Evolutionary conservation across 805 yeast genomes (phyloP).

Genomic region (Dipodascus albidus): DNA sequence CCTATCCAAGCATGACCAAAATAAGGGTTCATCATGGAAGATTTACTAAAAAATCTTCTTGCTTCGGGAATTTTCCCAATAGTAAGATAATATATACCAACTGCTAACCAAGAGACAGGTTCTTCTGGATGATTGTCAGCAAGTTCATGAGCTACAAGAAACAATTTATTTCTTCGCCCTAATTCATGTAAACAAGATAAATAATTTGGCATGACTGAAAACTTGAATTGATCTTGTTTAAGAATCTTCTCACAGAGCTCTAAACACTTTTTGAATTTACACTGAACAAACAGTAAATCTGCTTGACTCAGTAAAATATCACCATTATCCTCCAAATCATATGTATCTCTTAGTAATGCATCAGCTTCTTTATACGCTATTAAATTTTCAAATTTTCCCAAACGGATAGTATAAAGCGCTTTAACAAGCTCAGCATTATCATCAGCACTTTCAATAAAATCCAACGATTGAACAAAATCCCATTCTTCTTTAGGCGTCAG

Average conservation of each 20-base stretch:
- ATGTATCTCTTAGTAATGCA: slow-evolving; percentile 54
- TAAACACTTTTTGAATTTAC: slow-evolving; percentile 68
- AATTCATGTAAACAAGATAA: slow-evolving; percentile 77
- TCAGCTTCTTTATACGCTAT: slow-evolving; percentile 55
- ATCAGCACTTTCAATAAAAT: slow-evolving; percentile 51
- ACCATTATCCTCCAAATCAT: slow-evolving; percentile 52
- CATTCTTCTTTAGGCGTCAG: slow-evolving; percentile 81
- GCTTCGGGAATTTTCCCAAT: slow-evolving; percentile 70
- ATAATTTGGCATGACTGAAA: slow-evolving; percentile 63
- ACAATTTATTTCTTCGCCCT: slow-evolving; percentile 71
- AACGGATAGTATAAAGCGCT: slow-evolving; percentile 59
- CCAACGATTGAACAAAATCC: slow-evolving; percentile 54
- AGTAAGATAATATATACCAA: slow-evolving; percentile 79
- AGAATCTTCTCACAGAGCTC: slow-evolving; percentile 51
- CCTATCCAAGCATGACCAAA: slow-evolving; percentile 97
- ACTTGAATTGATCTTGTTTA: slow-evolving; percentile 52
- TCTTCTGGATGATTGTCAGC: slow-evolving; percentile 76
- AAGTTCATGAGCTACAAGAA: slow-evolving; percentile 68
- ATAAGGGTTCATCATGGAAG: slow-evolving; percentile 77
- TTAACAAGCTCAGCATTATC: slow-evolving; percentile 74
- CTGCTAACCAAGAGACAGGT: slow-evolving; percentile 83
- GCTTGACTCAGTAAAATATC: slow-evolving; percentile 63
- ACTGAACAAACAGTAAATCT: slow-evolving; percentile 59
- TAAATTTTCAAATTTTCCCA: slow-evolving; percentile 58
- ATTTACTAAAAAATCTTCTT: slow-evolving; percentile 75